Evolutionary conservation across 75 land plant species (phyloP).

Genomic region (Selaginella tamariscina): DNA sequence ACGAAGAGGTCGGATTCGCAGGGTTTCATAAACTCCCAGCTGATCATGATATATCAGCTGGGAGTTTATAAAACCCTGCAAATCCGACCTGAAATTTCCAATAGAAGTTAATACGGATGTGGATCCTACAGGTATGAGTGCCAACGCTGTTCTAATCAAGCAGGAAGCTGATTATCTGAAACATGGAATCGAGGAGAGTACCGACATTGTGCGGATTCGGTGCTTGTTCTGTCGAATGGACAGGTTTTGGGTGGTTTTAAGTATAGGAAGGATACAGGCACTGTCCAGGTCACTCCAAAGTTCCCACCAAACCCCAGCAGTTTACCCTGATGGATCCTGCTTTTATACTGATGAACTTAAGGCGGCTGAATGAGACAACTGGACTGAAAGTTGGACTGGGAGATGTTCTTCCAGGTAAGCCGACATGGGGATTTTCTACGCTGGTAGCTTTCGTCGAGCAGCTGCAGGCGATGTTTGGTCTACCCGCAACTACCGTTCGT

Average conservation of each 20-base stretch:
- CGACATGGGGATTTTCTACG: not conserved
- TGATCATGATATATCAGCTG: not conserved
- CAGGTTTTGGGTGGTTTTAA: not conserved
- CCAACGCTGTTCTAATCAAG: not conserved
- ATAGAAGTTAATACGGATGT: not conserved
- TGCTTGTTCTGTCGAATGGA: not conserved
- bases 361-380: not conserved
- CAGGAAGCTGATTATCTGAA: not conserved
- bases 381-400: not conserved
- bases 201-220: not conserved
- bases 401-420: not conserved
- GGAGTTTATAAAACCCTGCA: not conserved
- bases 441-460: not conserved
- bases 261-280: not conserved
- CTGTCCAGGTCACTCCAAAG: not conserved
- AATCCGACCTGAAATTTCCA: not conserved
- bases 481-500: not conserved
- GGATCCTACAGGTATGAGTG: not conserved
- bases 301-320: not conserved
- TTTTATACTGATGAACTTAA: not conserved
- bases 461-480: not conserved
- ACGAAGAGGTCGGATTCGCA: not conserved
- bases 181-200: not conserved
- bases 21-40: not conserved
- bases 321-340: not conserved